phyloP scores from a whole-genome alignment of 169 alveolate species.

The Cyclospora cayetanensis region DNA sequence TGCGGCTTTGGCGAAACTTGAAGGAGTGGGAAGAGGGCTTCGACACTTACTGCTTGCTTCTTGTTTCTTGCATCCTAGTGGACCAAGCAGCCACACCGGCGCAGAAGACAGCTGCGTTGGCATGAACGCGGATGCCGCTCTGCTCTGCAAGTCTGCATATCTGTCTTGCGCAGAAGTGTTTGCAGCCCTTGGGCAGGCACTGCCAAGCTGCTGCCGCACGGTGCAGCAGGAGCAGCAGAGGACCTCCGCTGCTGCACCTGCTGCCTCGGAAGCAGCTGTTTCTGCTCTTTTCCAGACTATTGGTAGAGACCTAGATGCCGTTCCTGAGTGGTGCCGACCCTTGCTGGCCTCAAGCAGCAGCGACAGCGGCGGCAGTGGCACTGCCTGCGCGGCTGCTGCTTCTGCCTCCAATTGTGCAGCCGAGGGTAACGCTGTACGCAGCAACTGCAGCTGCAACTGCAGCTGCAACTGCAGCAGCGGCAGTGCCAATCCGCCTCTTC shows the following conservation, averaged over 20 bases:
- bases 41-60: constrained; percentile 60
- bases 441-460: neutral
- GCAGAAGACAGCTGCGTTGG: neutral
- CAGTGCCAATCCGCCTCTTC: neutral
- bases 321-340: constrained; percentile 39
- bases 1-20: neutral
- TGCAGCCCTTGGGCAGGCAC: constrained; percentile 8
- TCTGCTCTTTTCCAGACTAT: constrained; percentile 33
- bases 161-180: constrained; percentile 21
- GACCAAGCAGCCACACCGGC: neutral
- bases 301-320: constrained; percentile 37
- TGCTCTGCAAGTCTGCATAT: constrained; percentile 15
- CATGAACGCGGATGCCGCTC: neutral
- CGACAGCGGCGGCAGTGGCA: constrained; percentile 48
- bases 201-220: constrained; percentile 1
- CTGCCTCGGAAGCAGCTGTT: constrained; percentile 47
- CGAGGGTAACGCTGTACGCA: neutral
- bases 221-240: constrained; percentile 56
- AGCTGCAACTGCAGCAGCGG: neutral
- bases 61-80: neutral
- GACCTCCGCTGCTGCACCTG: neutral
- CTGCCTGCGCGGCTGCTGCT: neutral
- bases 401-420: neutral
- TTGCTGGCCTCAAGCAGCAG: neutral
- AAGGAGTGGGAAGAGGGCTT: constrained; percentile 40